Conservation (phyloP, 2,329 filamentous ascomycete genomes). For the Cladosporium colombiae region DNA sequence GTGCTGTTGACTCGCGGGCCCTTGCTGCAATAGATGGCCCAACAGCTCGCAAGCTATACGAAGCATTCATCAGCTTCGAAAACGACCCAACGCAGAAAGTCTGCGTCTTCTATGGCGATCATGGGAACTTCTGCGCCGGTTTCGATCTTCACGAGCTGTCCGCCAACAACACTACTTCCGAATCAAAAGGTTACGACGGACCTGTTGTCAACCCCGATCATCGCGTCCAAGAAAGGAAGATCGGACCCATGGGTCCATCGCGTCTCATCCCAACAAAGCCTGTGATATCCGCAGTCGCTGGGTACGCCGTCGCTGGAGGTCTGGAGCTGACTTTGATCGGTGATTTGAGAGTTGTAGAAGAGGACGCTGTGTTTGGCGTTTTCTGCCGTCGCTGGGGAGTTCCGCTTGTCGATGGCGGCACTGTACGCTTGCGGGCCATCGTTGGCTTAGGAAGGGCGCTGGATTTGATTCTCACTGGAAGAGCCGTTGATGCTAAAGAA, state of each 20-base stretch:
- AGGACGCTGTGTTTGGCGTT: slow-evolving; percentile 56
- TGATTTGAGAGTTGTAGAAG: slow-evolving; percentile 56
- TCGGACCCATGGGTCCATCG: slow-evolving; percentile 56
- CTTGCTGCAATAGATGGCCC: slow-evolving; percentile 37
- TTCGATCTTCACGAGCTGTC: slow-evolving; percentile 52
- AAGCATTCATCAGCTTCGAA: slow-evolving; percentile 54
- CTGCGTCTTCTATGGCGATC: slow-evolving; percentile 52
- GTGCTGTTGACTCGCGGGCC: not conserved
- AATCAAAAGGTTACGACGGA: not conserved
- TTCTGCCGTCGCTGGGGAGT: slow-evolving; percentile 58
- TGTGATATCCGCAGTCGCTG: slow-evolving; percentile 53
- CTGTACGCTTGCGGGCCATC: slow-evolving; percentile 53
- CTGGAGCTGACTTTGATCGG: slow-evolving; percentile 56
- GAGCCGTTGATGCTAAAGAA: slow-evolving; percentile 51
- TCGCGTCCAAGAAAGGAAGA: slow-evolving; percentile 40
- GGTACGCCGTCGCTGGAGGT: slow-evolving; percentile 57
- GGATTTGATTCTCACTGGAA: slow-evolving; percentile 60
- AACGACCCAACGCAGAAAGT: slow-evolving; percentile 53
- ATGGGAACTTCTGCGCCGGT: slow-evolving; percentile 55
- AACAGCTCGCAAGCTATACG: slow-evolving; percentile 51
- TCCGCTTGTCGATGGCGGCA: slow-evolving; percentile 55
- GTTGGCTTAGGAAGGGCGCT: slow-evolving; percentile 56
- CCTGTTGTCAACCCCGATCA: slow-evolving; percentile 28
- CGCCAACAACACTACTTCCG: slow-evolving; percentile 28
- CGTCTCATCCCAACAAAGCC: slow-evolving; percentile 54